phyloP scores from a whole-genome alignment of 2,329 filamentous ascomycete genomes.

The Pseudogymnoascus sp. region DNA sequence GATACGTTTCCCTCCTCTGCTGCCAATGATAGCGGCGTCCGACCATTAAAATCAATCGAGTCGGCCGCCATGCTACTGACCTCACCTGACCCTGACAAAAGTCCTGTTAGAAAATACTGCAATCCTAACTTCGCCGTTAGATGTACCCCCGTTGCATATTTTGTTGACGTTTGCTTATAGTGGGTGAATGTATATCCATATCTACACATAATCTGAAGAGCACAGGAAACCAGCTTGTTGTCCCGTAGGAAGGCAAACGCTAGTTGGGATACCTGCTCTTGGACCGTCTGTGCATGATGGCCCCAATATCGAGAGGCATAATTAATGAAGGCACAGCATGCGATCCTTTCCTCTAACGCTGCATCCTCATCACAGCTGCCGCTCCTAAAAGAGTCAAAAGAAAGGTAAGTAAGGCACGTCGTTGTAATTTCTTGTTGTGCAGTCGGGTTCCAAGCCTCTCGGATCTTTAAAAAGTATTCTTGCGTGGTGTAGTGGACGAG shows the following conservation, averaged over 20 bases:
- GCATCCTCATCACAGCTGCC: not conserved
- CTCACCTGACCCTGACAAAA: not conserved
- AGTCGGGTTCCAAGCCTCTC: not conserved
- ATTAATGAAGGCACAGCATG: not conserved
- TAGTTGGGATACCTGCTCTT: not conserved
- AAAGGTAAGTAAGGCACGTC: not conserved
- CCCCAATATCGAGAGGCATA: not conserved
- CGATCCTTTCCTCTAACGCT: not conserved
- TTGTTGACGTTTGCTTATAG: not conserved
- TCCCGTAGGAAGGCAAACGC: not conserved
- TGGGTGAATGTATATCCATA: not conserved
- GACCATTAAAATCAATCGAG: not conserved
- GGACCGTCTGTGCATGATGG: not conserved
- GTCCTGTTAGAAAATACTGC: conserved; percentile 3
- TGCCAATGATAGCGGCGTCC: conserved; percentile 8
- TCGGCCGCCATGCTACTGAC: not conserved
- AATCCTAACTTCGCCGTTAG: conserved; percentile 17
- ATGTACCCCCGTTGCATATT: conserved; percentile 14
- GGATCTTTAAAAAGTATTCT: conserved; percentile 18
- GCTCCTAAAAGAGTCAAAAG: not conserved
- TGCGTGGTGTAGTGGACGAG: conserved; percentile 23
- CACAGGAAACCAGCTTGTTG: not conserved
- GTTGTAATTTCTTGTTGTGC: not conserved
- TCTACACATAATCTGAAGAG: not conserved
- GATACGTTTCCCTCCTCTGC: not conserved